Evolutionary conservation across 768 basidiomycete genomes (phyloP).

Genomic region (Suillus cothurnatus): DNA sequence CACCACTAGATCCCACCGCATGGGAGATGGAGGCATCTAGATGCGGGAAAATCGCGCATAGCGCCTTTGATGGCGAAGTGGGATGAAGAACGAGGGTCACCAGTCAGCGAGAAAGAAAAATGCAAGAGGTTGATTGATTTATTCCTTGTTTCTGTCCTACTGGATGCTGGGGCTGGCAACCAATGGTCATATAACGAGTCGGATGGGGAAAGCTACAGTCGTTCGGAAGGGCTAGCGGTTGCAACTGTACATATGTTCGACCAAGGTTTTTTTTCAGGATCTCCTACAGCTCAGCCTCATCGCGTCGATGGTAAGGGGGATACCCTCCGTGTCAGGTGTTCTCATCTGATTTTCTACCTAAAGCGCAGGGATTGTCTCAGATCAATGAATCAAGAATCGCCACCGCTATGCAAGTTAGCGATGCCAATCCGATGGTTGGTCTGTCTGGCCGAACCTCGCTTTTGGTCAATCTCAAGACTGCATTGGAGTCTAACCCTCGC

Average conservation of each 20-base stretch:
- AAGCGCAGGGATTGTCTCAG: slow-evolving; percentile 70
- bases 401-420: slow-evolving; percentile 76
- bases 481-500: slow-evolving; percentile 62
- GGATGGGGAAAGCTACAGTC: slow-evolving; percentile 50
- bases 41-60: slow-evolving; percentile 67
- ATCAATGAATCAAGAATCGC: slow-evolving; percentile 64
- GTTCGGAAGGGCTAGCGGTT: slow-evolving; percentile 85
- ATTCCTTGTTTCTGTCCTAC: slow-evolving; percentile 86
- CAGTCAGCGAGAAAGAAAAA: slow-evolving; percentile 56
- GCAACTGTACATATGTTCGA: slow-evolving; percentile 91
- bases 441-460: slow-evolving; percentile 84
- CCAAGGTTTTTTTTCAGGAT: slow-evolving; percentile 77
- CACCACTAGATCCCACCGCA: slow-evolving; percentile 77
- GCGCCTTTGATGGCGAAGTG: slow-evolving; percentile 60
- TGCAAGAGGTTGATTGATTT: slow-evolving; percentile 83
- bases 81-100: slow-evolving; percentile 40
- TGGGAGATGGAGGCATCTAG: slow-evolving; percentile 89
- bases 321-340: not conserved
- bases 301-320: slow-evolving; percentile 71
- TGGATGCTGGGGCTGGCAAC: slow-evolving; percentile 93
- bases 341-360: not conserved
- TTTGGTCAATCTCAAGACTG: slow-evolving; percentile 70
- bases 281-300: slow-evolving; percentile 54
- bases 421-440: slow-evolving; percentile 85
- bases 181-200: slow-evolving; percentile 76